Percentiles rank a stretch among this genome's conserved stretches.
These are phyloP conservation scores for Ochetophila trinervis DNA, from an alignment of 306 rosid genomes.

Conservation along the genomic window DNA sequence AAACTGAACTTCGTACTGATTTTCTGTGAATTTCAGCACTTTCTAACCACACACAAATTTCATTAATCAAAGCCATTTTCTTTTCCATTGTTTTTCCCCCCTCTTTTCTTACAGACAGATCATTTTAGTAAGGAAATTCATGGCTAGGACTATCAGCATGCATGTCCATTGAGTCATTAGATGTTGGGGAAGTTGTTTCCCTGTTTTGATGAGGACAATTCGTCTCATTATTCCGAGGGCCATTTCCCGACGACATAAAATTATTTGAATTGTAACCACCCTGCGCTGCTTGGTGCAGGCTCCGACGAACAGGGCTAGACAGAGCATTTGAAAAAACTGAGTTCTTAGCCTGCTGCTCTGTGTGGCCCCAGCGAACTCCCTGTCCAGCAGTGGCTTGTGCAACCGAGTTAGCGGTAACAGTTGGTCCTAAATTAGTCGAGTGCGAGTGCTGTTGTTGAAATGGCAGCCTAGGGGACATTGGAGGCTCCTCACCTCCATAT, in stretches of 20 bases:
- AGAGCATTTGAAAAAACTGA: slow-evolving; percentile 70
- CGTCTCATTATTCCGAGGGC: slow-evolving; percentile 40
- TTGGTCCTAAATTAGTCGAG: slow-evolving; percentile 33
- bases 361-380: slow-evolving; percentile 50
- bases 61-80: not conserved
- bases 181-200: slow-evolving; percentile 50
- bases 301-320: slow-evolving; percentile 65
- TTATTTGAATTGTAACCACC: slow-evolving; percentile 42
- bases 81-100: slow-evolving; percentile 7
- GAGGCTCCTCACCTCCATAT: slow-evolving; percentile 54
- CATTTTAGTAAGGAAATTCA: slow-evolving; percentile 49
- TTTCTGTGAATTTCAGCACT: too few species aligned
- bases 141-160: slow-evolving; percentile 58
- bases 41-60: too few species aligned
- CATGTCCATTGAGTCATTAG: slow-evolving; percentile 68
- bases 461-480: slow-evolving; percentile 61
- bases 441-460: slow-evolving; percentile 49
- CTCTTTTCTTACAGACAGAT: slow-evolving; percentile 21
- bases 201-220: slow-evolving; percentile 38
- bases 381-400: slow-evolving; percentile 38
- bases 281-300: slow-evolving; percentile 59
- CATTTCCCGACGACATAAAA: slow-evolving; percentile 44
- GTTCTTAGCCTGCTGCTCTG: slow-evolving; percentile 56
- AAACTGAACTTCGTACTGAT: too few species aligned
- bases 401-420: slow-evolving; percentile 32